phyloP scores from a whole-genome alignment of 2,329 filamentous ascomycete species.

The Colletotrichum spinosum region DNA sequence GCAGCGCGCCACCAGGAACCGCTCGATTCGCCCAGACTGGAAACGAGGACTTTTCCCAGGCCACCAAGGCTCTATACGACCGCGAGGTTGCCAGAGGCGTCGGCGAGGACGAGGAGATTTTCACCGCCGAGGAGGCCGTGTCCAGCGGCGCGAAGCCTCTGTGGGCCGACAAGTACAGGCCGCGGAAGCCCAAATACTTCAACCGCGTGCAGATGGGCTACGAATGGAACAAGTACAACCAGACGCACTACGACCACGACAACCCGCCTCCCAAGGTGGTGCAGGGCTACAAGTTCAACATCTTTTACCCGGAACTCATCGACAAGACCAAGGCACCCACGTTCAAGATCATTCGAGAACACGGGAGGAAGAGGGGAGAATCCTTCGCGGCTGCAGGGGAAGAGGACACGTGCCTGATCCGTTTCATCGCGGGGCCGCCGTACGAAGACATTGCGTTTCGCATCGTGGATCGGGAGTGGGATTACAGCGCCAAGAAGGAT shows the following conservation, averaged over 20 bases:
- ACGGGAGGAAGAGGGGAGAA: conserved; percentile 88
- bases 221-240: conserved; percentile 99
- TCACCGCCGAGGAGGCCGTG: conserved; percentile 88
- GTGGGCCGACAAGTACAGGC: conserved; percentile 87
- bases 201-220: conserved; percentile 99
- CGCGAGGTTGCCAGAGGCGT: conserved; percentile 92
- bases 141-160: conserved; percentile 72
- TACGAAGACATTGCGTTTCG: conserved; percentile 98
- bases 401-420: conserved; percentile 95
- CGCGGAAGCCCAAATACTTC: conserved; percentile 95
- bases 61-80: conserved; percentile 90
- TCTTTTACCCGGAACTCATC: conserved; percentile 97
- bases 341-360: conserved; percentile 94
- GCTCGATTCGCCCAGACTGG: conserved; percentile 76
- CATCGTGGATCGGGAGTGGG: conserved; percentile 99
- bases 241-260: conserved; percentile 98
- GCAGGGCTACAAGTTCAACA: conserved; percentile 99
- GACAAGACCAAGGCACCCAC: conserved; percentile 95
- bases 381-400: conserved; percentile 94
- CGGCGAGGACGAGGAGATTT: conserved; percentile 94
- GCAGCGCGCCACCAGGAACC: conserved; percentile 62
- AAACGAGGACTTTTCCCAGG: conserved; percentile 86
- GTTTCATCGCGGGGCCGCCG: conserved; percentile 93
- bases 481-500: conserved; percentile 95
- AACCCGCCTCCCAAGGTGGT: conserved; percentile 98